phyloP scores from a whole-genome alignment of 73 alveolate species.

The Paramecium caudatum region DNA sequence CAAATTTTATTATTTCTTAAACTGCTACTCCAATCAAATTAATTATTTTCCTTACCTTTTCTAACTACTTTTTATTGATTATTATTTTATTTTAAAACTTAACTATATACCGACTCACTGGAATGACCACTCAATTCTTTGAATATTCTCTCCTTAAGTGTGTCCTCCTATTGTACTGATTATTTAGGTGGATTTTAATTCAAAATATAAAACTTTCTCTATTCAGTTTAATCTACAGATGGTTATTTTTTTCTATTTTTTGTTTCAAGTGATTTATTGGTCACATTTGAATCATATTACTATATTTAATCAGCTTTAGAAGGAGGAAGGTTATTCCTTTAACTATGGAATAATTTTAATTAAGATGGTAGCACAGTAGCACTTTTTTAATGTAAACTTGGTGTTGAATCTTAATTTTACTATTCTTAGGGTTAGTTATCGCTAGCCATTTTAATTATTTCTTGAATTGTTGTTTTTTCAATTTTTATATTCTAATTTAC shows the following conservation, averaged over 20 bases:
- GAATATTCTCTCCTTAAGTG: conserved; percentile 47
- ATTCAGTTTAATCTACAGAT: conserved; percentile 37
- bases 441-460: not conserved
- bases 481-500: not conserved
- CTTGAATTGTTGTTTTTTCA: not conserved
- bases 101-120: conserved; percentile 55
- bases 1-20: not conserved
- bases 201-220: not conserved
- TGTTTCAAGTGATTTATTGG: not conserved
- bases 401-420: not conserved
- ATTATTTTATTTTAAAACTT: conserved; percentile 39
- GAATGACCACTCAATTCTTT: conserved; percentile 62
- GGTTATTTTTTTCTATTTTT: conserved; percentile 26
- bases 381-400: conserved; percentile 3
- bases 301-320: not conserved
- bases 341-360: not conserved
- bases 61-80: not conserved
- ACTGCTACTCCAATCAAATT: conserved; percentile 10
- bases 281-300: not conserved
- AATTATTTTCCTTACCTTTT: conserved; percentile 11
- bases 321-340: not conserved
- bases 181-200: conserved; percentile 3
- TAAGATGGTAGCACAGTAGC: not conserved
- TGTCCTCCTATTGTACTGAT: not conserved
- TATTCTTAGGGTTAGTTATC: not conserved